Evolutionary conservation across 352 stramenopile species (phyloP).

Genomic region (Globisporangium okanoganense): DNA sequence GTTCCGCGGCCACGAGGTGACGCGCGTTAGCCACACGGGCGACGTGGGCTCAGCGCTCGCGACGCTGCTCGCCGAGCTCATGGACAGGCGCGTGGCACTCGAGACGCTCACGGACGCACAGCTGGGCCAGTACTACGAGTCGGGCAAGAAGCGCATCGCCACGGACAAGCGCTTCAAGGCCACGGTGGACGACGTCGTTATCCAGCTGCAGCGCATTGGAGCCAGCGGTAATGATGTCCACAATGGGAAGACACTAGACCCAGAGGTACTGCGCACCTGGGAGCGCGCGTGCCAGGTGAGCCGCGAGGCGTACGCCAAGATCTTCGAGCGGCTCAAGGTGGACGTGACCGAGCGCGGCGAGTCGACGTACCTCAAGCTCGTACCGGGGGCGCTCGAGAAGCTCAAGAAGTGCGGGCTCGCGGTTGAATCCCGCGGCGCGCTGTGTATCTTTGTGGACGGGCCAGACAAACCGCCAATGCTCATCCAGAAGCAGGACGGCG

Average conservation of each 20-base stretch:
- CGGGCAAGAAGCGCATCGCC: slow-evolving; percentile 43
- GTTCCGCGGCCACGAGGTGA: slow-evolving; percentile 68
- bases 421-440: slow-evolving; percentile 52
- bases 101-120: slow-evolving; percentile 53
- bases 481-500: slow-evolving; percentile 78
- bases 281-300: slow-evolving; percentile 65
- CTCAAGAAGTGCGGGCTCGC: slow-evolving; percentile 46
- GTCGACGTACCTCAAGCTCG: slow-evolving; percentile 69
- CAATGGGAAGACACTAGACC: slow-evolving; percentile 26
- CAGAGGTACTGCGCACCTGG: slow-evolving; percentile 46
- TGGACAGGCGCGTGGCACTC: slow-evolving; percentile 44
- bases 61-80: slow-evolving; percentile 69
- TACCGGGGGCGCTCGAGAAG: slow-evolving; percentile 39
- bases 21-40: slow-evolving; percentile 72
- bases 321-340: slow-evolving; percentile 68
- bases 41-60: slow-evolving; percentile 76
- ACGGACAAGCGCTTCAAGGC: slow-evolving; percentile 51
- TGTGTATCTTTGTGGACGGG: slow-evolving; percentile 74
- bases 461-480: slow-evolving; percentile 73
- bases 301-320: slow-evolving; percentile 52
- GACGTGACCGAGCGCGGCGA: slow-evolving; percentile 65
- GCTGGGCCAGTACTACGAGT: slow-evolving; percentile 66
- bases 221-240: background rate
- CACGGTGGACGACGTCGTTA: slow-evolving; percentile 59
- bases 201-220: slow-evolving; percentile 66